Evolutionary conservation across 768 basidiomycete genomes (phyloP).

Genomic region (Phanerodontia chrysosporium): DNA sequence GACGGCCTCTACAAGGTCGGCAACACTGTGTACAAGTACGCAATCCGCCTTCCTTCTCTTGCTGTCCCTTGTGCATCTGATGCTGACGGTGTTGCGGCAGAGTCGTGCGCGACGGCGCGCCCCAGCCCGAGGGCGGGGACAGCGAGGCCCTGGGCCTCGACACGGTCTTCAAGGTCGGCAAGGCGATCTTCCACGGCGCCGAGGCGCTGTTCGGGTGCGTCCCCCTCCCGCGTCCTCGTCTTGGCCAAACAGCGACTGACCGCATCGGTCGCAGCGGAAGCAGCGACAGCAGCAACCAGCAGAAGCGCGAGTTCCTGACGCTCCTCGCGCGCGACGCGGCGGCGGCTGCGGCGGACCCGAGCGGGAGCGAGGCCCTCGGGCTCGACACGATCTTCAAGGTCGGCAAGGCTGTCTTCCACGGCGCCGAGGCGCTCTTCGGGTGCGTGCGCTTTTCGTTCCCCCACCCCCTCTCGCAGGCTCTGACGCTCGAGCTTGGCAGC

Average conservation of each 20-base stretch:
- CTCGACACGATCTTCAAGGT: background rate
- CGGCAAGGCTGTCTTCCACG: background rate
- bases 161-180: background rate
- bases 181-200: background rate
- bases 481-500: background rate
- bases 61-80: too few species aligned
- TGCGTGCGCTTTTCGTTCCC: background rate
- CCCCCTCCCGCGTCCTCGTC: too few species aligned
- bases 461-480: background rate
- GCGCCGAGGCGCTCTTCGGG: background rate
- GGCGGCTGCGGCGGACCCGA: background rate
- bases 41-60: too few species aligned
- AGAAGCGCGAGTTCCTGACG: background rate
- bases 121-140: background rate
- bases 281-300: background rate
- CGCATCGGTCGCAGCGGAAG: background rate
- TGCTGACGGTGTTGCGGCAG: too few species aligned
- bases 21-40: too few species aligned
- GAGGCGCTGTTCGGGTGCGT: background rate
- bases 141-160: background rate
- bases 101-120: too few species aligned
- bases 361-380: slow-evolving; percentile 3
- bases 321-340: background rate
- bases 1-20: too few species aligned
- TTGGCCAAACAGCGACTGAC: too few species aligned